phyloP scores from a whole-genome alignment of 441 rosid species.

The Sinapis alba region DNA sequence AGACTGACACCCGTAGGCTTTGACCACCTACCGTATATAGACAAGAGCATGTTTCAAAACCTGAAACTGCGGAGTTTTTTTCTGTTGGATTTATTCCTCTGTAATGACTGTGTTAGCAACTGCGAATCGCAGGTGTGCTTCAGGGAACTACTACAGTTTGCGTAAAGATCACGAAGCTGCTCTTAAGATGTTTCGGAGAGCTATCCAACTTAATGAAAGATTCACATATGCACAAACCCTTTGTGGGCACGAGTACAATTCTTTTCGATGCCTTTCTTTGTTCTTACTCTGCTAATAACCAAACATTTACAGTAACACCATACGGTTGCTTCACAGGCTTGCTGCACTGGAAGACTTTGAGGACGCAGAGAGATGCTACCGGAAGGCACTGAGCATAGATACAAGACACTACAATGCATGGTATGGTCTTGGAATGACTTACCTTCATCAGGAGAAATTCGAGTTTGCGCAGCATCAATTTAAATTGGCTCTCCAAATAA shows the following conservation, averaged over 20 bases:
- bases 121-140: slow-evolving; percentile 74
- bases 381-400: slow-evolving; percentile 75
- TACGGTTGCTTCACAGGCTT: slow-evolving; percentile 49
- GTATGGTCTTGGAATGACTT: slow-evolving; percentile 94
- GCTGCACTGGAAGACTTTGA: slow-evolving; percentile 83
- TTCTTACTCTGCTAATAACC: slow-evolving; percentile 20
- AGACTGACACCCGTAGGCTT: background rate
- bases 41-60: slow-evolving; percentile 5
- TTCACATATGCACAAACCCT: slow-evolving; percentile 94
- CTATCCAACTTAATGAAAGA: slow-evolving; percentile 79
- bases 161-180: slow-evolving; percentile 96
- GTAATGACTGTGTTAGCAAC: slow-evolving; percentile 26
- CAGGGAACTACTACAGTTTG: slow-evolving; percentile 91
- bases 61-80: slow-evolving; percentile 1
- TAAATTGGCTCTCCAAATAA: slow-evolving; percentile 73
- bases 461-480: slow-evolving; percentile 93
- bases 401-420: slow-evolving; percentile 87
- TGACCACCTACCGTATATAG: background rate
- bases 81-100: background rate
- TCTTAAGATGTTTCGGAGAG: slow-evolving; percentile 82
- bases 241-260: slow-evolving; percentile 92
- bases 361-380: slow-evolving; percentile 78
- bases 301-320: background rate
- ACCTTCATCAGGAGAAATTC: slow-evolving; percentile 82
- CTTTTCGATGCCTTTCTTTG: slow-evolving; percentile 14